phyloP scores from a whole-genome alignment of 2,329 filamentous ascomycete genomes.

The Ilyonectria mors-panacis region DNA sequence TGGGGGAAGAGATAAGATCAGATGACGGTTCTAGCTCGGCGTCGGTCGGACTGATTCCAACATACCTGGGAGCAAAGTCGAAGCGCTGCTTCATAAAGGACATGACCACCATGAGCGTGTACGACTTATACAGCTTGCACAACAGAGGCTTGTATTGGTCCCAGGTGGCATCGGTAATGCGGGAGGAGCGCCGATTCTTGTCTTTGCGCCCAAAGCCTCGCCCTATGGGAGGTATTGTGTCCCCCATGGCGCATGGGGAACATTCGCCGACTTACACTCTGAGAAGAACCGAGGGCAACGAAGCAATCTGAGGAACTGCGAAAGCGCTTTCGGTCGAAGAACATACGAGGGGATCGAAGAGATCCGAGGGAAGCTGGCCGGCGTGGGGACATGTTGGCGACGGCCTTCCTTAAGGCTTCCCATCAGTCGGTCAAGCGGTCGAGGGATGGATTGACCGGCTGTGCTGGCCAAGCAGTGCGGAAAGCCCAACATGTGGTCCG shows the following conservation, averaged over 20 bases:
- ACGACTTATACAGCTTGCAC: conserved; percentile 38
- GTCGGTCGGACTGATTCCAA: not conserved
- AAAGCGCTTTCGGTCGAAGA: not conserved
- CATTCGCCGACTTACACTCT: not conserved
- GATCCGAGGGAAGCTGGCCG: not conserved
- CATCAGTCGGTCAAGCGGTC: not conserved
- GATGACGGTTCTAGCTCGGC: too few relatives aligned
- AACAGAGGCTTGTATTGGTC: conserved; percentile 40
- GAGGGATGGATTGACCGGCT: not conserved
- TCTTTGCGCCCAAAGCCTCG: conserved; percentile 24
- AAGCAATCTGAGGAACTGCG: not conserved
- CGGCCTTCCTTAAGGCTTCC: not conserved
- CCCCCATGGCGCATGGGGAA: conserved; percentile 2
- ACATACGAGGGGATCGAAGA: not conserved
- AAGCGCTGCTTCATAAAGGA: conserved; percentile 36
- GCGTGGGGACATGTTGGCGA: not conserved
- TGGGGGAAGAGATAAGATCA: not conserved
- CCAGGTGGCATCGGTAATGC: conserved; percentile 44
- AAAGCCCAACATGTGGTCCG: conserved; percentile 2
- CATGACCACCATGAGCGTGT: conserved; percentile 43
- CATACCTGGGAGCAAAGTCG: conserved; percentile 41
- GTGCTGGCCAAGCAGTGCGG: not conserved
- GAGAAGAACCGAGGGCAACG: too few relatives aligned
- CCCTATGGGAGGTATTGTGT: conserved; percentile 14
- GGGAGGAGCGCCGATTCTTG: conserved; percentile 38